Conservation (phyloP, 1,284 basidiomycete genomes). For the Papiliotrema laurentii region DNA sequence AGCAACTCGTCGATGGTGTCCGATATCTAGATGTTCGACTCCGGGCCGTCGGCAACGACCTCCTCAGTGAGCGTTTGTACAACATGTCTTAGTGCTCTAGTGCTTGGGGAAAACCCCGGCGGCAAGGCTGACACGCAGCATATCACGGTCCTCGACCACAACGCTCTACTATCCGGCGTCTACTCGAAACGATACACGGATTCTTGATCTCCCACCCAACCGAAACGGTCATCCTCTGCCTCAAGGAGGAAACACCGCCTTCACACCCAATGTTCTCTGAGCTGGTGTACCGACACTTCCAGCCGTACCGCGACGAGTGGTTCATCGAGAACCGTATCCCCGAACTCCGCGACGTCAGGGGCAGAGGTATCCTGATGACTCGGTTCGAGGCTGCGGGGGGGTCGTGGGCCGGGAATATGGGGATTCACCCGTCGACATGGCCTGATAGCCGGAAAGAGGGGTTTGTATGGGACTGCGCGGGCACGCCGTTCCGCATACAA, state of each 20-base stretch:
- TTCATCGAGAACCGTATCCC: constrained; percentile 74
- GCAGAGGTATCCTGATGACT: constrained; percentile 74
- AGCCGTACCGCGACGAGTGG: constrained; percentile 58
- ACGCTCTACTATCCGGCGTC: constrained; percentile 61
- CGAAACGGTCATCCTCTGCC: constrained; percentile 74
- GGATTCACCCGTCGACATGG: constrained; percentile 76
- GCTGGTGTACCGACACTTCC: constrained; percentile 63
- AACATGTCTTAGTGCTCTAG: too few species aligned
- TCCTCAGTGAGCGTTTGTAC: constrained; percentile 42
- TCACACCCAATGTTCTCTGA: constrained; percentile 55
- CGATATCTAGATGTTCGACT: constrained; percentile 77
- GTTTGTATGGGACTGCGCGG: constrained; percentile 61
- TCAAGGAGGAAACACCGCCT: constrained; percentile 71
- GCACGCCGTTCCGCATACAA: constrained; percentile 63
- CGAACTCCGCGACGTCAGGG: constrained; percentile 70
- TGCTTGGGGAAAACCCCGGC: too few species aligned
- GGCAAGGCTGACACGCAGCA: constrained; percentile 53
- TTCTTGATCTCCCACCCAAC: constrained; percentile 62
- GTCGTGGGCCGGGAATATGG: constrained; percentile 54
- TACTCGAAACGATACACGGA: constrained; percentile 54
- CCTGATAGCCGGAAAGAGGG: constrained; percentile 66
- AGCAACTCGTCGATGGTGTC: constrained; percentile 55
- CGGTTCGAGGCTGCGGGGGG: constrained; percentile 62
- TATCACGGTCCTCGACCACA: constrained; percentile 75
- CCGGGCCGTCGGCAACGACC: constrained; percentile 57